phyloP scores from a whole-genome alignment of 371 early-diverging fungal species.

The Mucor racemosus region DNA sequence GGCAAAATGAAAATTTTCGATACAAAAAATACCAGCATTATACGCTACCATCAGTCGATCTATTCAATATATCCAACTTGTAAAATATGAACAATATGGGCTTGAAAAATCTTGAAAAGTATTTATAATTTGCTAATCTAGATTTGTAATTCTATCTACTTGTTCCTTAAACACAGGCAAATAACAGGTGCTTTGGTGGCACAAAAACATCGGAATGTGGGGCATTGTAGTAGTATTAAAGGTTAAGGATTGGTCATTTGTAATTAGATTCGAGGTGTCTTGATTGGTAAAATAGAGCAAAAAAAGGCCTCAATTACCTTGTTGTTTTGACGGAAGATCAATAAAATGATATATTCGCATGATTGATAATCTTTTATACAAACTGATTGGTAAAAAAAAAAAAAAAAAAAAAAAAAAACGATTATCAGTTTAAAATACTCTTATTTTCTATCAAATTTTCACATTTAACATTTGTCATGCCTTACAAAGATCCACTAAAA shows the following conservation, averaged over 20 bases:
- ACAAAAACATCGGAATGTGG: background rate
- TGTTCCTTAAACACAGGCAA: too few species aligned
- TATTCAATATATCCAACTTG: too few species aligned
- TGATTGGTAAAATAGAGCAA: background rate
- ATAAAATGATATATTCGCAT: background rate
- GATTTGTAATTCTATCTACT: too few species aligned
- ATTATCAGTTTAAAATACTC: background rate
- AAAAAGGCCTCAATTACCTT: background rate
- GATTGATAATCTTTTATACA: background rate
- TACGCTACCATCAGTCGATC: too few species aligned
- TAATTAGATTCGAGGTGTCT: background rate
- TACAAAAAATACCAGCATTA: too few species aligned
- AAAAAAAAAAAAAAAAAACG: background rate
- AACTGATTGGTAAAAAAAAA: background rate
- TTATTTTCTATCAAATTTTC: background rate
- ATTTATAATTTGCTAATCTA: too few species aligned
- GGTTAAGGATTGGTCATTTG: background rate
- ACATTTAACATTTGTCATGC: background rate
- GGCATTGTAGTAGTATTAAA: background rate
- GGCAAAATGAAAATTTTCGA: too few species aligned
- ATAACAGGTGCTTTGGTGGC: background rate
- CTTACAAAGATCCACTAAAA: background rate
- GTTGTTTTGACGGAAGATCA: background rate
- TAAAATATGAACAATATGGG: too few species aligned
- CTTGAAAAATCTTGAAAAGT: too few species aligned